Percentiles rank a stretch among this genome's conserved stretches.
Conservation (phyloP, 495 filamentous ascomycete species). For the Penicillium verhagenii region DNA sequence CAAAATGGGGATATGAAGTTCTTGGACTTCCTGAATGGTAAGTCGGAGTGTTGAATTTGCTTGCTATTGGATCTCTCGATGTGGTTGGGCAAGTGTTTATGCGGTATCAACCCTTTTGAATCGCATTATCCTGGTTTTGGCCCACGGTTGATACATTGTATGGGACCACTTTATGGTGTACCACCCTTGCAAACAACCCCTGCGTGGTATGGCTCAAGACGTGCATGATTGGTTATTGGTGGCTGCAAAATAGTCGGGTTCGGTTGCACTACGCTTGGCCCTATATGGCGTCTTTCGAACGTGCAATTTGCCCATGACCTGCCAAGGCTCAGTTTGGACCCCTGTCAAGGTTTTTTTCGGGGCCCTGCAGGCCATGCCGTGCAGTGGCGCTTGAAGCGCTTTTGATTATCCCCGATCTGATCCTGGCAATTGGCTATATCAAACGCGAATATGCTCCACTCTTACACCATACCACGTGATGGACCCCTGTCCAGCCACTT, state of each 20-base stretch:
- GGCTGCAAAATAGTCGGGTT: neutral
- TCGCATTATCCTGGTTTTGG: slow-evolving; percentile 16
- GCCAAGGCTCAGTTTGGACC: slow-evolving; percentile 2
- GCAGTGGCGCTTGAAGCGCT: slow-evolving; percentile 15
- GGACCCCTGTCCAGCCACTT: slow-evolving; percentile 2
- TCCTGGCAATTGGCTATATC: slow-evolving; percentile 21
- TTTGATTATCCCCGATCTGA: slow-evolving; percentile 13
- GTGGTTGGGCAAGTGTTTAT: slow-evolving; percentile 11
- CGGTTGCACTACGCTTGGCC: slow-evolving; percentile 10
- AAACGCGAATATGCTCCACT: slow-evolving; percentile 25
- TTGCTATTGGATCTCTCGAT: slow-evolving; percentile 12
- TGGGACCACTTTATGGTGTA: slow-evolving; percentile 5
- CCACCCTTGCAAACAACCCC: neutral
- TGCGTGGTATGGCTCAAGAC: neutral
- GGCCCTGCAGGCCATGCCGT: slow-evolving; percentile 20
- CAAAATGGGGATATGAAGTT: slow-evolving; percentile 42
- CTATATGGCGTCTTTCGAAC: slow-evolving; percentile 17
- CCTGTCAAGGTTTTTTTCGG: slow-evolving; percentile 1
- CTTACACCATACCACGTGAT: slow-evolving; percentile 49
- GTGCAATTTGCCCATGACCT: slow-evolving; percentile 2
- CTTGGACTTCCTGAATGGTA: slow-evolving; percentile 45
- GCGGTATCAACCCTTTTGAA: slow-evolving; percentile 10
- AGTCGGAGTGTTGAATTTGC: slow-evolving; percentile 21
- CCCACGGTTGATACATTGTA: slow-evolving; percentile 3
- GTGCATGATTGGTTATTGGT: slow-evolving; percentile 10